Evolutionary conservation across 2,329 filamentous ascomycete genomes (phyloP).

Genomic region (Dichotomopilus funicola): DNA sequence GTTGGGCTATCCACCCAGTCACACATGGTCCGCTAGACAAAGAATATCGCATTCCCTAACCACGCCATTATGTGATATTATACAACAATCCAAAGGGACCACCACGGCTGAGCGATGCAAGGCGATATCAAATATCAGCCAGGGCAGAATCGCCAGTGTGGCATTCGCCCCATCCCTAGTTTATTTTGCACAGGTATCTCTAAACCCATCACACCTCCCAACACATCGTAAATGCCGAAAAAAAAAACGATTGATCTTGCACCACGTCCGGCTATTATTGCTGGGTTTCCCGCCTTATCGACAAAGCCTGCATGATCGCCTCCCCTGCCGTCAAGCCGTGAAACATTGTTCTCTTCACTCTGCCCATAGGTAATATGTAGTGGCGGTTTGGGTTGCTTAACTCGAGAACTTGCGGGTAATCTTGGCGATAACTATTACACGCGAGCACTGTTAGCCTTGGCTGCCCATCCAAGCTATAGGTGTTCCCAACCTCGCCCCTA

Average conservation of each 20-base stretch:
- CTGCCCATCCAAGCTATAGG: too few relatives aligned
- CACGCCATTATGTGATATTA: slow-evolving; percentile 9
- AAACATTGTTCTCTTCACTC: not conserved
- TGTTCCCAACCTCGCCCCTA: too few relatives aligned
- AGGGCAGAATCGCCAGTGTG: not conserved
- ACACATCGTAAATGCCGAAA: not conserved
- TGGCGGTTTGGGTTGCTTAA: slow-evolving; percentile 31
- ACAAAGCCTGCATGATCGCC: not conserved
- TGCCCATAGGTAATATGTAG: not conserved
- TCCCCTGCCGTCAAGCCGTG: not conserved
- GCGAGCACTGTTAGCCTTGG: slow-evolving; percentile 4
- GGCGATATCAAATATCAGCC: not conserved
- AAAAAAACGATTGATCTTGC: not conserved
- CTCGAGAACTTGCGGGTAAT: slow-evolving; percentile 79
- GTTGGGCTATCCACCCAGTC: too few relatives aligned
- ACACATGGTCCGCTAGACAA: not conserved
- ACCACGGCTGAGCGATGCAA: not conserved
- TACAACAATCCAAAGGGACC: slow-evolving; percentile 7
- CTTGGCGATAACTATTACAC: slow-evolving; percentile 78
- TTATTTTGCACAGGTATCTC: slow-evolving; percentile 7
- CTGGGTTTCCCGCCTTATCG: not conserved
- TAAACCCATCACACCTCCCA: not conserved
- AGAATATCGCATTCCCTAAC: slow-evolving; percentile 4
- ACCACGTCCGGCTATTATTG: too few relatives aligned
- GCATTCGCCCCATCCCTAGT: slow-evolving; percentile 9